These are phyloP conservation scores for Phaeoacremonium minimum DNA, from an alignment of 2,329 filamentous ascomycete genomes.

Conservation along the genomic window DNA sequence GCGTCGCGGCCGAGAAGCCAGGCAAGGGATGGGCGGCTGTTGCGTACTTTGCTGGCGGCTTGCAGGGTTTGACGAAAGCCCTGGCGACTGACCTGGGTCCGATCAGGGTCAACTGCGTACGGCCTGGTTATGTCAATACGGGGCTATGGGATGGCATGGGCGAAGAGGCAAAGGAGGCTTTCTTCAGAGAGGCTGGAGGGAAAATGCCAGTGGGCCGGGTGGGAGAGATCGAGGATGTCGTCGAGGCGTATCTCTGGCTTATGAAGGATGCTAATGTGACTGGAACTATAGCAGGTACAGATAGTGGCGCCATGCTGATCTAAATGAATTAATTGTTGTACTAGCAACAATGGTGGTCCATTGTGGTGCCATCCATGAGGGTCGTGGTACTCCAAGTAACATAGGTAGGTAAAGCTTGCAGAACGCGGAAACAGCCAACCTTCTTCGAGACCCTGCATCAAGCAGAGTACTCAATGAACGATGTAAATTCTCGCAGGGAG, in stretches of 20 bases:
- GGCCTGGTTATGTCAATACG: slow-evolving; percentile 49
- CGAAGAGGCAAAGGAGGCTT: slow-evolving; percentile 13
- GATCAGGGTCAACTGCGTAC: slow-evolving; percentile 58
- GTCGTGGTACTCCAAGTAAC: not conserved
- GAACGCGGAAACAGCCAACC: not conserved
- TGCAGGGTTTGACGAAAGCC: slow-evolving; percentile 47
- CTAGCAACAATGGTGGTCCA: not conserved
- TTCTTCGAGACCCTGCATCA: not conserved
- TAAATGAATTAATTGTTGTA: slow-evolving; percentile 1
- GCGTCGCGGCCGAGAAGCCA: slow-evolving; percentile 46
- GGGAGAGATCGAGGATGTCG: slow-evolving; percentile 16
- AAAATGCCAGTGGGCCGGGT: slow-evolving; percentile 11
- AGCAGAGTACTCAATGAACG: not conserved
- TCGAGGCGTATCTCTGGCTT: slow-evolving; percentile 21
- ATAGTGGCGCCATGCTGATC: slow-evolving; percentile 12
- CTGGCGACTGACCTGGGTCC: slow-evolving; percentile 61
- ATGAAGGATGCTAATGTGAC: slow-evolving; percentile 20
- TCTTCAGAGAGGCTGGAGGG: slow-evolving; percentile 13
- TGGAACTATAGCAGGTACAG: slow-evolving; percentile 13
- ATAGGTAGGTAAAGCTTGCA: not conserved
- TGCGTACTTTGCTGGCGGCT: slow-evolving; percentile 40
- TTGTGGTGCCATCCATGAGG: not conserved
- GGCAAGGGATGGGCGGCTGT: slow-evolving; percentile 45
- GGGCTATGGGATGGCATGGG: slow-evolving; percentile 28
- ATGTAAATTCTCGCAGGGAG: not conserved